These are phyloP conservation scores for Backusella parvicylindrica DNA, from an alignment of 192 early-diverging fungal genomes.

Conservation along the genomic window DNA sequence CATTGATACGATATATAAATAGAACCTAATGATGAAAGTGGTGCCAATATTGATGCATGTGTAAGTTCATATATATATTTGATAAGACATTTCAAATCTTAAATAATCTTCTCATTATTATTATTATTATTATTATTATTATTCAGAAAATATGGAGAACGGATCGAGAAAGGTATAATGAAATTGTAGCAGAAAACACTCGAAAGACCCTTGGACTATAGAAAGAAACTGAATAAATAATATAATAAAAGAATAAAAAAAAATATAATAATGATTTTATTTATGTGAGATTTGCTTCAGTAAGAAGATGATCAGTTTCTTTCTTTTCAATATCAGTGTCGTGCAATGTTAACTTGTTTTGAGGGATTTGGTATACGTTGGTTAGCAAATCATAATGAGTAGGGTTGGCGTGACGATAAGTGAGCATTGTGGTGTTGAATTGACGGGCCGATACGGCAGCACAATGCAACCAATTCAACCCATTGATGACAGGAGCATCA, in stretches of 20 bases:
- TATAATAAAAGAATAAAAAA: neutral
- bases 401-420: slow-evolving; percentile 25
- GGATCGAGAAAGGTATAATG: slow-evolving; percentile 79
- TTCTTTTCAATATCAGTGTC: neutral
- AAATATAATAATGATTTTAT: neutral
- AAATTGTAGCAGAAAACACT: slow-evolving; percentile 75
- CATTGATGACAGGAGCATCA: slow-evolving; percentile 3
- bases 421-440: slow-evolving; percentile 42
- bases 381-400: slow-evolving; percentile 56
- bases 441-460: slow-evolving; percentile 47
- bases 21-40: slow-evolving; percentile 98
- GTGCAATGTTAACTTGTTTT: slow-evolving; percentile 33
- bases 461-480: slow-evolving; percentile 50
- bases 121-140: neutral
- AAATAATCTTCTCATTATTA: too few relatives aligned
- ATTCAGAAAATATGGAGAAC: slow-evolving; percentile 86
- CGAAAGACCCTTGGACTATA: slow-evolving; percentile 77
- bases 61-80: too few relatives aligned
- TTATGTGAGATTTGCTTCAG: neutral
- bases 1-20: neutral
- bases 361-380: slow-evolving; percentile 53
- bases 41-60: slow-evolving; percentile 97
- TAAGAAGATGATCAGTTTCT: neutral
- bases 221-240: neutral
- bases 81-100: too few relatives aligned